phyloP scores from a whole-genome alignment of 129 eudicot species.

The Centaurea solstitialis region DNA sequence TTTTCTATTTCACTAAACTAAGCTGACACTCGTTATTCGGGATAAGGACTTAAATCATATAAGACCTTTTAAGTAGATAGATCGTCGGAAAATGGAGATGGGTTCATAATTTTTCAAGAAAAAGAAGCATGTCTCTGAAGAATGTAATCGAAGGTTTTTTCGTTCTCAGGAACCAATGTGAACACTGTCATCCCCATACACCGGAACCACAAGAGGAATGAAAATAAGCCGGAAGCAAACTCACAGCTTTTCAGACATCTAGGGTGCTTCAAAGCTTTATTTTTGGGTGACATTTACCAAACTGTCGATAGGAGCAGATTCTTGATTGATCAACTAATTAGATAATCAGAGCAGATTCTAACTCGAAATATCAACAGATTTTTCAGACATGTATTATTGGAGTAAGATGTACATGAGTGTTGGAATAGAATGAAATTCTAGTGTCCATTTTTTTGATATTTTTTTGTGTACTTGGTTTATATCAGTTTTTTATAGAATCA shows the following conservation, averaged over 20 bases:
- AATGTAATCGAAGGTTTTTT: conserved; percentile 9
- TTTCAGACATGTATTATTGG: neutral
- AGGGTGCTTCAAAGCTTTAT: neutral
- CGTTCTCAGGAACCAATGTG: conserved; percentile 12
- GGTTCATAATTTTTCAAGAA: neutral
- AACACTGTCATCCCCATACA: conserved; percentile 13
- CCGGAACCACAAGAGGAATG: conserved; percentile 13
- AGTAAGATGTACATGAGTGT: conserved; percentile 4
- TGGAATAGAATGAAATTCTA: neutral
- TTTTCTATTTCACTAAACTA: no score
- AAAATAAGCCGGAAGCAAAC: neutral
- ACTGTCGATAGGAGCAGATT: neutral
- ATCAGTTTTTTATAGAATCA: neutral
- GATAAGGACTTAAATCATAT: neutral
- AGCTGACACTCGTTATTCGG: neutral
- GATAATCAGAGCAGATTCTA: conserved; percentile 2
- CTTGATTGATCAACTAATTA: neutral
- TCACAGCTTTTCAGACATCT: neutral
- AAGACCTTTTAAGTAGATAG: neutral
- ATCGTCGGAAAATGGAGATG: neutral
- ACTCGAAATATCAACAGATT: neutral
- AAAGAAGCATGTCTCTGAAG: neutral
- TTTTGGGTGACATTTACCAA: neutral
- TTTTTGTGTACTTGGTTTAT: neutral
- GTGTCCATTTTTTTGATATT: neutral